Evolutionary conservation across 805 yeast species (phyloP).

Genomic region (Starmerella apis): DNA sequence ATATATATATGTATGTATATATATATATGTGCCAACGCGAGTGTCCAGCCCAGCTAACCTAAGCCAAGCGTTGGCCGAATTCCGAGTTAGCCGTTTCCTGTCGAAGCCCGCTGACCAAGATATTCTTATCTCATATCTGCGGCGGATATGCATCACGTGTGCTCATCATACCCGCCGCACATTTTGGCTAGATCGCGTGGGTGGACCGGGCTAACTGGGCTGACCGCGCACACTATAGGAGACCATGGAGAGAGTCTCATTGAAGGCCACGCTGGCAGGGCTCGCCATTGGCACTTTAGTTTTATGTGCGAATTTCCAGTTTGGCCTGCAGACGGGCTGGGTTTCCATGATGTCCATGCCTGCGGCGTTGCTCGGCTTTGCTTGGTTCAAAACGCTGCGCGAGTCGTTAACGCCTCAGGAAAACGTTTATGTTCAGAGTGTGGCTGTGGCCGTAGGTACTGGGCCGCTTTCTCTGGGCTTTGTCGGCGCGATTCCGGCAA

Average conservation of each 20-base stretch:
- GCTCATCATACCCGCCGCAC: too few species aligned
- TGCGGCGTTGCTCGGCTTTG: conserved; percentile 77
- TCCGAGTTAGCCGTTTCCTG: neutral
- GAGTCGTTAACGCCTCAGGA: conserved; percentile 62
- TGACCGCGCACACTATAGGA: too few species aligned
- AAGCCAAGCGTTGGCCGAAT: too few species aligned
- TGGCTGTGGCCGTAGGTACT: conserved; percentile 94
- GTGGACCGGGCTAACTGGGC: too few species aligned
- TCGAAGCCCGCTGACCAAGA: neutral
- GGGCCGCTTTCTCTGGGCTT: conserved; percentile 94
- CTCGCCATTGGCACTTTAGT: conserved; percentile 78
- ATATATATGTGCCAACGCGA: neutral
- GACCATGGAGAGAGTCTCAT: conserved; percentile 38
- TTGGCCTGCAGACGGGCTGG: conserved; percentile 97
- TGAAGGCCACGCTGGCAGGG: conserved; percentile 66
- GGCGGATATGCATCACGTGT: too few species aligned
- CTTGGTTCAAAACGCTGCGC: conserved; percentile 57
- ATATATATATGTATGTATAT: neutral
- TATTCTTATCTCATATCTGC: too few species aligned
- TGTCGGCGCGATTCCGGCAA: conserved; percentile 92
- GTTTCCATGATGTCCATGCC: conserved; percentile 98
- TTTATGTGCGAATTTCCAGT: conserved; percentile 82
- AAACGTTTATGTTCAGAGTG: conserved; percentile 81
- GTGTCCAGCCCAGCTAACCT: neutral
- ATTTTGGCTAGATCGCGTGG: neutral